phyloP scores from a whole-genome alignment of 1,284 basidiomycete species.

The Microbotryum intermedium region DNA sequence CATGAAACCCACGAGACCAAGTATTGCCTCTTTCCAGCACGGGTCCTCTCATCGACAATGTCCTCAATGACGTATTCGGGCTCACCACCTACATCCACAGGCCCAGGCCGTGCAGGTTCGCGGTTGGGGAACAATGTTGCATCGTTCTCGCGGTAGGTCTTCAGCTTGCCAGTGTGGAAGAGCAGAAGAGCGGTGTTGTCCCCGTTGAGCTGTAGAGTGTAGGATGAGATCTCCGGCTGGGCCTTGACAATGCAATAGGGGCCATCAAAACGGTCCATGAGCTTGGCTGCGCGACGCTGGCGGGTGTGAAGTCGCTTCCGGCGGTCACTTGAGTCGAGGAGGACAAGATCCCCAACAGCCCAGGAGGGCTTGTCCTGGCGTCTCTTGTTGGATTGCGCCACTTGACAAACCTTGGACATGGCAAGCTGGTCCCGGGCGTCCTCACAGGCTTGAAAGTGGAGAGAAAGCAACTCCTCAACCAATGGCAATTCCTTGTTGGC shows the following conservation, averaged over 20 bases:
- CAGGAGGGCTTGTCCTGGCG: slow-evolving; percentile 15
- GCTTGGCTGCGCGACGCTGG: not conserved
- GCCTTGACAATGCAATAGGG: slow-evolving; percentile 17
- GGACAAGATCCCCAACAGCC: slow-evolving; percentile 15
- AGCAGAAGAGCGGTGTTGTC: slow-evolving; percentile 58
- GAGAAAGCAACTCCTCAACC: slow-evolving; percentile 3
- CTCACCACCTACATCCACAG: not conserved
- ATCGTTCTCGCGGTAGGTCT: not conserved
- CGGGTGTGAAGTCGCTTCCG: not conserved
- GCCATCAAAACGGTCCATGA: not conserved
- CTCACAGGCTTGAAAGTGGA: slow-evolving; percentile 1
- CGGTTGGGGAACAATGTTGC: not conserved
- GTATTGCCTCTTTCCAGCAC: not conserved
- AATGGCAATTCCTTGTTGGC: not conserved
- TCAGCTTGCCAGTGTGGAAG: slow-evolving; percentile 43
- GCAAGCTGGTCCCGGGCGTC: slow-evolving; percentile 37
- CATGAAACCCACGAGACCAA: not conserved
- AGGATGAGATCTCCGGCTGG: slow-evolving; percentile 18
- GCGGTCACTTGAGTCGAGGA: not conserved
- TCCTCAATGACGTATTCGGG: not conserved
- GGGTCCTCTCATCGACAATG: slow-evolving; percentile 1
- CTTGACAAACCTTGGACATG: slow-evolving; percentile 35
- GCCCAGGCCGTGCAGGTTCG: not conserved
- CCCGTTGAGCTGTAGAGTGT: slow-evolving; percentile 15
- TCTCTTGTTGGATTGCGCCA: slow-evolving; percentile 34